Percentiles rank a stretch among this genome's conserved stretches.
Conservation (phyloP, 83 land plant species). For the Isoetes engelmannii region DNA sequence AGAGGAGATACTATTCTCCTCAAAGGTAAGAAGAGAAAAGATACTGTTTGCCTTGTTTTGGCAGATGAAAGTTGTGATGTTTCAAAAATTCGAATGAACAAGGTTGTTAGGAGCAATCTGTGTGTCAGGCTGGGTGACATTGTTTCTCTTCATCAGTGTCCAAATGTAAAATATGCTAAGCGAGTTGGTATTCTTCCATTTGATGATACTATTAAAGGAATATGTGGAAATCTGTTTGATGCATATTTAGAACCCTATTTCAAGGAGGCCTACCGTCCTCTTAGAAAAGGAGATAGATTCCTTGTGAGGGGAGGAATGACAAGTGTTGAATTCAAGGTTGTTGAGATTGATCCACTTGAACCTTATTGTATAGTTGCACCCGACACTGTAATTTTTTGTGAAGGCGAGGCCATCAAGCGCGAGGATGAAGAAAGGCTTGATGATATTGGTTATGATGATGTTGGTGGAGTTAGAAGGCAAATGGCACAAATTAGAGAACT, state of each 20-base stretch:
- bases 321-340: constrained; percentile 26
- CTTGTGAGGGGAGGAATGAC: constrained; percentile 24
- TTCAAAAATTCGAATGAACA: constrained; percentile 20
- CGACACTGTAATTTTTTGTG: constrained; percentile 16
- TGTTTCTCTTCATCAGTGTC: constrained; percentile 16
- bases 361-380: constrained; percentile 22
- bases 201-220: constrained; percentile 19
- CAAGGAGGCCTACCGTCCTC: constrained; percentile 22
- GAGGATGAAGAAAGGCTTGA: constrained; percentile 19
- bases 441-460: constrained; percentile 20
- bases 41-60: constrained; percentile 13
- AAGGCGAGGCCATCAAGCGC: constrained; percentile 14
- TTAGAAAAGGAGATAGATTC: constrained; percentile 20
- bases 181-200: constrained; percentile 16
- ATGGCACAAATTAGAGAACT: constrained; percentile 19
- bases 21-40: constrained; percentile 19
- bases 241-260: constrained; percentile 17
- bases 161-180: constrained; percentile 18
- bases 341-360: constrained; percentile 21
- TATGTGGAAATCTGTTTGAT: constrained; percentile 15
- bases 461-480: constrained; percentile 15
- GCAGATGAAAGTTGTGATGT: constrained; percentile 18
- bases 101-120: constrained; percentile 20
- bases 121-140: constrained; percentile 19
- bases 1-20: constrained; percentile 13